A percentile compares a stretch with the other conserved stretches of the same genome.
phyloP scores from a whole-genome alignment of 441 rosid genomes.

The Syzygium malaccense region DNA sequence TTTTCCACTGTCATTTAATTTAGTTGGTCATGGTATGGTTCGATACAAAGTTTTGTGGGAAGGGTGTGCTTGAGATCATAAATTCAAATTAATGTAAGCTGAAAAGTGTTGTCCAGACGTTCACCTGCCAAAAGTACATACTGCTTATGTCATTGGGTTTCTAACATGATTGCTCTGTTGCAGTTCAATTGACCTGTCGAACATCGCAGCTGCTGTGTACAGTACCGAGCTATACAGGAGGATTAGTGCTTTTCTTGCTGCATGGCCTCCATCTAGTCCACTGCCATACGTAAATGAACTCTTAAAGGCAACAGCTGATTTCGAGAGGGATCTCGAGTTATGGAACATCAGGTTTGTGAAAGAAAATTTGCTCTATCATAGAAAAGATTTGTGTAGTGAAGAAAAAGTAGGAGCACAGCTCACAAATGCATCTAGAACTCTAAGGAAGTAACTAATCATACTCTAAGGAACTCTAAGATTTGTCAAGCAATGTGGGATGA shows the following conservation, averaged over 20 bases:
- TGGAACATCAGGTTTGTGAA: conserved; percentile 86
- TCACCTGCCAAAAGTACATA: background rate
- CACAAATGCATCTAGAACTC: background rate
- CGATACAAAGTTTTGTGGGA: background rate
- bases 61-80: background rate
- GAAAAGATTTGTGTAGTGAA: background rate
- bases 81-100: background rate
- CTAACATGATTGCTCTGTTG: conserved; percentile 8
- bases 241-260: conserved; percentile 66
- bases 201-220: conserved; percentile 73
- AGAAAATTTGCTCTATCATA: background rate
- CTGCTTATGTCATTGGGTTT: background rate
- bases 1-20: background rate
- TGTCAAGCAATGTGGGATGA: no score
- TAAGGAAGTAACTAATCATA: background rate
- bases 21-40: background rate
- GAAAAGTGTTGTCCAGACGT: background rate
- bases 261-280: conserved; percentile 90
- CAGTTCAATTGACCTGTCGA: conserved; percentile 92
- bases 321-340: conserved; percentile 67
- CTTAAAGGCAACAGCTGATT: conserved; percentile 70
- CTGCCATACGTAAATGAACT: conserved; percentile 81
- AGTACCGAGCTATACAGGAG: conserved; percentile 71
- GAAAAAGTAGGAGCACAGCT: background rate
- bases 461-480: no score